These are phyloP conservation scores for Ganoderma resinaceum DNA, from an alignment of 1,284 basidiomycete genomes.

Conservation along the genomic window DNA sequence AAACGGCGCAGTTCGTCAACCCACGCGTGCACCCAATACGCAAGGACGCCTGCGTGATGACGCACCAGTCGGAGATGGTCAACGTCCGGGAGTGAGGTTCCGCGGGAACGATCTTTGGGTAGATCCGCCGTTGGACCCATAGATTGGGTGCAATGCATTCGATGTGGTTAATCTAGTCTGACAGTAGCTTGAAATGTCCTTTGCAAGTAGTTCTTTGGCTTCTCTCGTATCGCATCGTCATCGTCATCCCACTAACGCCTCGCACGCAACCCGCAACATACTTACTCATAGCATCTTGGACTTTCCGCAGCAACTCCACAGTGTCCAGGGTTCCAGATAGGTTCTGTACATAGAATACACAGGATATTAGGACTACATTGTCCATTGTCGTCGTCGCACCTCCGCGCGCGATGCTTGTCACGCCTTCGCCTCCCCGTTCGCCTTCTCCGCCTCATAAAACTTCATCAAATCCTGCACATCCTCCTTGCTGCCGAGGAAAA, in stretches of 20 bases:
- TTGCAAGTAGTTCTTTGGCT: neutral
- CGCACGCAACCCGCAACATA: neutral
- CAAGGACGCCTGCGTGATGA: conserved; percentile 84
- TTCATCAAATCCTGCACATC: conserved; percentile 92
- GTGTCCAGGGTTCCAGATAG: conserved; percentile 6
- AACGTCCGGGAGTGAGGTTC: conserved; percentile 27
- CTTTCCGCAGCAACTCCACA: neutral
- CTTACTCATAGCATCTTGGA: neutral
- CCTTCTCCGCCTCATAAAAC: conserved; percentile 61
- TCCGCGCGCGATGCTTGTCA: conserved; percentile 7
- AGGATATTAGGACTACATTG: conserved; percentile 21
- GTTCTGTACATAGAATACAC: conserved; percentile 28
- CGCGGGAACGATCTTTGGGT: neutral
- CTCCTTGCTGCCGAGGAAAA: conserved; percentile 95
- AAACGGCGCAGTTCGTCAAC: conserved; percentile 73
- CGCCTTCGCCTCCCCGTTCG: conserved; percentile 31
- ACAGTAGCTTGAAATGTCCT: neutral
- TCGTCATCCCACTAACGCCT: neutral
- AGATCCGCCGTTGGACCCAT: neutral
- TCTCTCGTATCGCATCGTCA: neutral
- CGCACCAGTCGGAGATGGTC: conserved; percentile 81
- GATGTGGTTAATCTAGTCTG: neutral
- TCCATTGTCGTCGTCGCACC: conserved; percentile 14
- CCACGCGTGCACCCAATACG: conserved; percentile 79
- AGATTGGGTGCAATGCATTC: conserved; percentile 3